Conservation (phyloP, 2,329 filamentous ascomycete species). For the Aspergillus sp. region DNA sequence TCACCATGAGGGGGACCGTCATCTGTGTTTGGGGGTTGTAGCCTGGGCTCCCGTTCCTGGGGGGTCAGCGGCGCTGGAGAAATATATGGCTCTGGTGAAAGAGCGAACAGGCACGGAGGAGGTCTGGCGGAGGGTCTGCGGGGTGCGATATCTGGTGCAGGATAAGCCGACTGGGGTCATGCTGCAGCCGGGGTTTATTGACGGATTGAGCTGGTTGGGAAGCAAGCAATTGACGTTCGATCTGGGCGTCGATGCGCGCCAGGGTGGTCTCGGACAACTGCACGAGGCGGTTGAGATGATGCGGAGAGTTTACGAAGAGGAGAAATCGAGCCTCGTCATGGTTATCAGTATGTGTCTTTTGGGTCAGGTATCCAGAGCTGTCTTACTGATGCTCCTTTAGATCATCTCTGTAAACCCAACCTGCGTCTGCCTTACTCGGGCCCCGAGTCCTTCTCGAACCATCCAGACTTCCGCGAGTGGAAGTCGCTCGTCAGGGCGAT, state of each 20-base stretch:
- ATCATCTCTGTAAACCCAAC: conserved; percentile 89
- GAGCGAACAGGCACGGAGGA: conserved; percentile 54
- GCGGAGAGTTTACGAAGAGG: conserved; percentile 58
- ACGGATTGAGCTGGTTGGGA: conserved; percentile 63
- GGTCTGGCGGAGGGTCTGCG: conserved; percentile 67
- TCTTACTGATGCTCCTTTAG: conserved; percentile 42
- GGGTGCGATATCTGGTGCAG: conserved; percentile 81
- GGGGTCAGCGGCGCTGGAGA: conserved; percentile 56
- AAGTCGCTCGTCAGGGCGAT: conserved; percentile 65
- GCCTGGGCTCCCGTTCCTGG: conserved; percentile 83
- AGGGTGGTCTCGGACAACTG: conserved; percentile 71
- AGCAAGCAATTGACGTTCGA: conserved; percentile 70
- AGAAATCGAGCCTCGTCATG: conserved; percentile 62
- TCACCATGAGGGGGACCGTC: conserved; percentile 51
- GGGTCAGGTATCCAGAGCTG: not conserved
- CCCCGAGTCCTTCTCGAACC: conserved; percentile 33
- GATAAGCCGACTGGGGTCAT: conserved; percentile 67
- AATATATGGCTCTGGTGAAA: conserved; percentile 64
- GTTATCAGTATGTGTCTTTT: conserved; percentile 49
- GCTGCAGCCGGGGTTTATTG: conserved; percentile 62
- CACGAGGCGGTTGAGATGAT: conserved; percentile 71
- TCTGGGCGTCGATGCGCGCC: conserved; percentile 75
- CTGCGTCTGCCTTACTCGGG: conserved; percentile 57
- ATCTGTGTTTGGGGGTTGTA: conserved; percentile 66
- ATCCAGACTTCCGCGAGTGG: conserved; percentile 66